These are phyloP conservation scores for Coemansia sp. DNA, from an alignment of 192 early-diverging fungal species.

Conservation along the genomic window DNA sequence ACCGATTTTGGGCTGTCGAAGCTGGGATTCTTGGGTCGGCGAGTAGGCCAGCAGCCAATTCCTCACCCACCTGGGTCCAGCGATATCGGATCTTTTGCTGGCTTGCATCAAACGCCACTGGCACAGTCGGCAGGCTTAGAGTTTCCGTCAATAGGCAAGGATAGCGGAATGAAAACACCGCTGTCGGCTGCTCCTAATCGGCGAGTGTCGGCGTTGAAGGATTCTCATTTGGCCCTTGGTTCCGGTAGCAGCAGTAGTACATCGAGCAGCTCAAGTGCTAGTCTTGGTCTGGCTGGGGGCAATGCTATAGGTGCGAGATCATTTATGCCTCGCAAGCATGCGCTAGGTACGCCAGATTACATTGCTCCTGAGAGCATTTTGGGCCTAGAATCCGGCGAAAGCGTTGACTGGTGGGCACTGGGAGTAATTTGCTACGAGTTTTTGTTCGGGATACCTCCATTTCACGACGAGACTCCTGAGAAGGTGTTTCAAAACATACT, in stretches of 20 bases:
- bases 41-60: conserved; percentile 36
- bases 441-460: conserved; percentile 82
- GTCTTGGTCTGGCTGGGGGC: conserved; percentile 10
- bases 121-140: neutral
- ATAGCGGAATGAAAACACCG: neutral
- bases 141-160: neutral
- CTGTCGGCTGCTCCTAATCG: conserved; percentile 14
- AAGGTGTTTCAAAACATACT: conserved; percentile 49
- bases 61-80: neutral
- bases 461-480: conserved; percentile 53
- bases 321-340: conserved; percentile 29
- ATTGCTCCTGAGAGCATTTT: conserved; percentile 93
- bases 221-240: neutral
- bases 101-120: neutral
- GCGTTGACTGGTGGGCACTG: conserved; percentile 89
- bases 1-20: conserved; percentile 86
- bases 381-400: conserved; percentile 68
- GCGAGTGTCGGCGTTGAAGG: conserved; percentile 57
- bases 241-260: neutral
- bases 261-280: conserved; percentile 15
- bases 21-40: conserved; percentile 46
- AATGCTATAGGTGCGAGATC: neutral
- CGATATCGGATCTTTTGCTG: neutral
- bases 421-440: conserved; percentile 94
- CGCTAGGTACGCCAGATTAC: conserved; percentile 87